phyloP scores from a whole-genome alignment of 768 basidiomycete genomes.

The Mycena vulgaris region DNA sequence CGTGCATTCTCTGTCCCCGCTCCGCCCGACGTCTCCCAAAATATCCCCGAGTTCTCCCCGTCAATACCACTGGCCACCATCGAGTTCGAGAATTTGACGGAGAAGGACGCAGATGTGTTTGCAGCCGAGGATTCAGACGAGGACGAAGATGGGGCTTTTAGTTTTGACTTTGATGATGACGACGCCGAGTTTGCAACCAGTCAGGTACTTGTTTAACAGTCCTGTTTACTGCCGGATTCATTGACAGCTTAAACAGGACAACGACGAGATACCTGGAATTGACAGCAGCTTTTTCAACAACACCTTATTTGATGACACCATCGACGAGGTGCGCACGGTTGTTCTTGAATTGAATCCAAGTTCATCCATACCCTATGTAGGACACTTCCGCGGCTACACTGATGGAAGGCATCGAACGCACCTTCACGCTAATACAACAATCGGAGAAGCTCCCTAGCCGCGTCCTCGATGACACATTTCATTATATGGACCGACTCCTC shows the following conservation, averaged over 20 bases:
- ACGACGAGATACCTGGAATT: no score
- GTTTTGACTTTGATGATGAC: neutral
- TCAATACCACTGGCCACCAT: neutral
- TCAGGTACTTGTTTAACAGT: no score
- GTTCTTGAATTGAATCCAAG: neutral
- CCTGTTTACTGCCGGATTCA: no score
- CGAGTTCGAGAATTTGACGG: neutral
- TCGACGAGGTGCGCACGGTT: neutral
- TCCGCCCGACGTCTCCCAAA: neutral
- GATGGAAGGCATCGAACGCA: neutral
- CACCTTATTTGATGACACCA: neutral
- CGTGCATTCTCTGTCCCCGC: neutral
- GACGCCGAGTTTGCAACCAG: neutral
- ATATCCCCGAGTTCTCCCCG: neutral
- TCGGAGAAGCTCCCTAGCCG: neutral
- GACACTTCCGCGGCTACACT: neutral
- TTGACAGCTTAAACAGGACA: no score
- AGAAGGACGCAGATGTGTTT: neutral
- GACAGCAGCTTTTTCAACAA: no score
- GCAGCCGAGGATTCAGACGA: no score
- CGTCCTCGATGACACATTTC: neutral
- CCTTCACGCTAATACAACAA: neutral
- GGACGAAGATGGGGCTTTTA: neutral
- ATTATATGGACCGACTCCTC: constrained; percentile 8
- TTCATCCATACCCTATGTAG: neutral